Evolutionary conservation across 2,329 filamentous ascomycete species (phyloP), one percentile per base, ranked within the genome.

Genomic region (Microdochium paspali): DNA sequence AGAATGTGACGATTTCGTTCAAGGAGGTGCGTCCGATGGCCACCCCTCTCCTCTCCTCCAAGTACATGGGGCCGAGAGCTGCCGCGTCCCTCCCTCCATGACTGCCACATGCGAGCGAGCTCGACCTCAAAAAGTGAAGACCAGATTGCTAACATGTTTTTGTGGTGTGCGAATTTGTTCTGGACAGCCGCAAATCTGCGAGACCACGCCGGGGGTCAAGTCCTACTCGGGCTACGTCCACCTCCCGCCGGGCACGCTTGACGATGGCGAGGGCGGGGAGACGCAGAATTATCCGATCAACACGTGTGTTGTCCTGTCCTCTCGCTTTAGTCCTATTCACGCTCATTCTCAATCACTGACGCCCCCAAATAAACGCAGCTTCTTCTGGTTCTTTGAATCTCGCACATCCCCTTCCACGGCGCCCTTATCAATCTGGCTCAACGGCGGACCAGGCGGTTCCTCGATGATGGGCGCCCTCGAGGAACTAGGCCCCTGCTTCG

Each of bases 1-100:
- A 70, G 24, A 73, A 74, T 50, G 75, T 84, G 53, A 78, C 72
- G 39, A 76, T 84, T 51, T 73, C 73, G 47, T 85, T 80, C 64
- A 82, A 81, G 55, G 66, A 71, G 50, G 66, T 71, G 4, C 49
- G 53, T 21, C 21, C 21, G 9, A 9, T 15, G 9, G 7, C 13
- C n/a, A 18, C 20, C 35, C 10, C 35, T 18, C 13, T 18, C 35
- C 9, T 40, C 10, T 10, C 35, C 35, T 13, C 4, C 15, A 24
- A 20, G 20, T 35, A 23, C 3, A 43, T 45, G 9, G 28, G 20
- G 35, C 28, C n/a, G n/a, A n/a, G n/a, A n/a, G n/a, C n/a, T n/a
- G n/a, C n/a, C n/a, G n/a, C n/a, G n/a, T n/a, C n/a, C n/a, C n/a
- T n/a, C n/a, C n/a, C n/a, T n/a, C n/a, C n/a, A n/a, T n/a, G n/a